A percentile compares a stretch with the other conserved stretches of the same genome.
These are phyloP conservation scores for Pilobolus umbonatus DNA, from an alignment of 192 early-diverging fungal species.

Conservation along the genomic window DNA sequence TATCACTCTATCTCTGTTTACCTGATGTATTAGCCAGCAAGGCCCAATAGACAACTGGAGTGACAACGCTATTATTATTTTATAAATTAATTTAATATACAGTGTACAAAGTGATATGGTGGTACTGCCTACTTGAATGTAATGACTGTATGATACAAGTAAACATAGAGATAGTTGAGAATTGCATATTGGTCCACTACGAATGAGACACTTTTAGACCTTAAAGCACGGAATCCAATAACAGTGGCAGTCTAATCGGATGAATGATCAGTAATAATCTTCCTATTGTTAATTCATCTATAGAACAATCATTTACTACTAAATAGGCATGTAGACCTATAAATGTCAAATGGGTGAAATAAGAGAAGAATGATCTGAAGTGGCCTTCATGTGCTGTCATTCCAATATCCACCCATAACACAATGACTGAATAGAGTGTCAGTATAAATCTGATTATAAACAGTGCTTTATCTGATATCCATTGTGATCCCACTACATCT, in stretches of 20 bases:
- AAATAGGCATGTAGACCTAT: conserved; percentile 28
- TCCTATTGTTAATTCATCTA: not conserved
- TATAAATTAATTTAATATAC: conserved; percentile 7
- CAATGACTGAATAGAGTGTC: conserved; percentile 9
- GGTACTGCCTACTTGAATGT: conserved; percentile 28
- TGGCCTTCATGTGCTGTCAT: not conserved
- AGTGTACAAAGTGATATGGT: not conserved
- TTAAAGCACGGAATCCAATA: conserved; percentile 23
- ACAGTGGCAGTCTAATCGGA: conserved; percentile 14
- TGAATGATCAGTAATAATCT: not conserved
- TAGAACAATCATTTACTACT: conserved; percentile 16
- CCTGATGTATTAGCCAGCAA: not conserved
- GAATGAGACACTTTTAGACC: conserved; percentile 1
- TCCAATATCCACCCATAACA: conserved; percentile 24
- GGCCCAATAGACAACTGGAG: conserved; percentile 34
- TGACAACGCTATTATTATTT: conserved; percentile 19
- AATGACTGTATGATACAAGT: conserved; percentile 15
- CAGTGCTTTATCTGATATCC: conserved; percentile 16
- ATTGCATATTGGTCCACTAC: conserved; percentile 23
- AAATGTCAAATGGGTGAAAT: conserved; percentile 31
- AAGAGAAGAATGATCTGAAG: conserved; percentile 15
- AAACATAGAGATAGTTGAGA: conserved; percentile 31
- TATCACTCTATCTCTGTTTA: too few species aligned
- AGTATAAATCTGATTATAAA: conserved; percentile 13
- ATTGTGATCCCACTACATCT: conserved; percentile 30